Evolutionary conservation across 306 rosid species (phyloP).

Genomic region (Albizia julibrissin): DNA sequence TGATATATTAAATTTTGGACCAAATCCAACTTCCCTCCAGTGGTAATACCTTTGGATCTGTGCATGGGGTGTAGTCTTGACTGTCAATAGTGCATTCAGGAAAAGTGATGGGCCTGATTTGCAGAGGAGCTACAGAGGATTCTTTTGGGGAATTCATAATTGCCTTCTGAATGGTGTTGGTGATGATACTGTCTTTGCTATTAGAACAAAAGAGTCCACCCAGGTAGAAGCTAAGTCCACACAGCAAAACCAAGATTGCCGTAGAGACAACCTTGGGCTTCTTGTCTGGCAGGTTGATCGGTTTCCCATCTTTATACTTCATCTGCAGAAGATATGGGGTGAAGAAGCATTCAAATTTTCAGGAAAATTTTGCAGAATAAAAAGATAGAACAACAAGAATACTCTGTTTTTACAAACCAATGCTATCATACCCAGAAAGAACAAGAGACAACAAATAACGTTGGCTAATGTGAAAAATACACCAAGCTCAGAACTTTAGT

Average conservation of each 20-base stretch:
- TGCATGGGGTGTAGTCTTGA: slow-evolving; percentile 98
- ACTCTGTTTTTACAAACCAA: not conserved
- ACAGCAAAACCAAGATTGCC: slow-evolving; percentile 56
- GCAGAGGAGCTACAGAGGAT: slow-evolving; percentile 52
- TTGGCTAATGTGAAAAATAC: slow-evolving; percentile 4
- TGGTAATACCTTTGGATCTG: slow-evolving; percentile 83
- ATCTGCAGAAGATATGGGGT: slow-evolving; percentile 54
- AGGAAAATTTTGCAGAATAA: not conserved
- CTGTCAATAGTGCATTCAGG: slow-evolving; percentile 68
- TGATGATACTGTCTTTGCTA: slow-evolving; percentile 33
- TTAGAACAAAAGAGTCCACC: slow-evolving; percentile 79
- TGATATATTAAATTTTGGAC: no score
- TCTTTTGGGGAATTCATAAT: slow-evolving; percentile 46
- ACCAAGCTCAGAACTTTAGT: slow-evolving; percentile 14
- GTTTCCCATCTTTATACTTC: slow-evolving; percentile 96
- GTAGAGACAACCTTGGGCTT: slow-evolving; percentile 49
- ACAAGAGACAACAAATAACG: not conserved
- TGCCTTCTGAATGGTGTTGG: slow-evolving; percentile 35
- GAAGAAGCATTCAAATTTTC: not conserved
- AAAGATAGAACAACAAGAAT: not conserved
- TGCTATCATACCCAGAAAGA: not conserved
- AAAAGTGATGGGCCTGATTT: slow-evolving; percentile 48
- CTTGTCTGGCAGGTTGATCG: slow-evolving; percentile 54
- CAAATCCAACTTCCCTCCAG: no score
- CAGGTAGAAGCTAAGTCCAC: slow-evolving; percentile 83